Evolutionary conservation across 1,284 basidiomycete genomes (phyloP).

Genomic region (Grifola frondosa): DNA sequence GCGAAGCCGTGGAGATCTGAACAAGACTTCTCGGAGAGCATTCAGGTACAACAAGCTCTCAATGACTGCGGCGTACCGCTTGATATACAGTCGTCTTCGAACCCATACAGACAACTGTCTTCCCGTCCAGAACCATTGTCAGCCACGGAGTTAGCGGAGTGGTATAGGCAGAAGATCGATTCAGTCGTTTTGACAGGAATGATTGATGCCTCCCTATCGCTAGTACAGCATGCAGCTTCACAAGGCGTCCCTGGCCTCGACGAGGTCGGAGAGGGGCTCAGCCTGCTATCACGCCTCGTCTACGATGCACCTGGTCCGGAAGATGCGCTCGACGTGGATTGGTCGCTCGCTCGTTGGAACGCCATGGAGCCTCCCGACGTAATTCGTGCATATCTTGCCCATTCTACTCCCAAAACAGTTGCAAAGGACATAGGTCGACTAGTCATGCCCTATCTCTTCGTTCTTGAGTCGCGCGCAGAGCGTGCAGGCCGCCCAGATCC

Average conservation of each 20-base stretch:
- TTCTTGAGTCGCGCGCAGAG: conserved; percentile 83
- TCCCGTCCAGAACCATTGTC: conserved; percentile 22
- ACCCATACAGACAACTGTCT: neutral
- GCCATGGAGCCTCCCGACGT: conserved; percentile 63
- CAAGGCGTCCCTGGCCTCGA: conserved; percentile 79
- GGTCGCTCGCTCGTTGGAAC: conserved; percentile 76
- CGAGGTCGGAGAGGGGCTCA: conserved; percentile 86
- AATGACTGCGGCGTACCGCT: conserved; percentile 20
- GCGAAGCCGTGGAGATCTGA: conserved; percentile 46
- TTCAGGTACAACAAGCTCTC: conserved; percentile 43
- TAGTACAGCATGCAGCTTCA: conserved; percentile 84
- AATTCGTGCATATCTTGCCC: conserved; percentile 71
- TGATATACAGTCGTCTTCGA: conserved; percentile 8
- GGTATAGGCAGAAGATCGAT: conserved; percentile 74
- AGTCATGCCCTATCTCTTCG: conserved; percentile 88
- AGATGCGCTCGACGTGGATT: conserved; percentile 49
- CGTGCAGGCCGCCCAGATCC: conserved; percentile 72
- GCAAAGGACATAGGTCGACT: conserved; percentile 71
- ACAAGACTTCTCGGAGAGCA: conserved; percentile 57
- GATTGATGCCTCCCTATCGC: conserved; percentile 74
- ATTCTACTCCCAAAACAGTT: conserved; percentile 67
- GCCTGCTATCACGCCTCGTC: conserved; percentile 78
- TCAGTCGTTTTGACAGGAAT: conserved; percentile 71
- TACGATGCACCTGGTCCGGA: conserved; percentile 68
- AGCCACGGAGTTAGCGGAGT: conserved; percentile 52